Evolutionary conservation across 2,329 filamentous ascomycete species (phyloP), one percentile per base, ranked within the genome.

Genomic region (Cladorrhinum sp.): DNA sequence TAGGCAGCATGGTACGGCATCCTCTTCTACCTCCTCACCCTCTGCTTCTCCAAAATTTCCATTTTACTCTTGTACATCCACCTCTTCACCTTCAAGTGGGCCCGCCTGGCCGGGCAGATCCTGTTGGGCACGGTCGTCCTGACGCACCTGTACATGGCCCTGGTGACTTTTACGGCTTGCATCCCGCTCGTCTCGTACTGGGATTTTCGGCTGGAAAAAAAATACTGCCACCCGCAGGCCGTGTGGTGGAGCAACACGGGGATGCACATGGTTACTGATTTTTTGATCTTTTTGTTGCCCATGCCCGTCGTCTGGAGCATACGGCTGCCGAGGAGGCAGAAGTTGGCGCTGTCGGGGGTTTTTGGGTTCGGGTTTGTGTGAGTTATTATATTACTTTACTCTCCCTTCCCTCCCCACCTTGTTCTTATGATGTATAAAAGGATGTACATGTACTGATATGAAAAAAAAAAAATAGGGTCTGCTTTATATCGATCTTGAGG

Each of bases 261-360:
- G 6, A 14, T 68, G 54, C 67, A 68, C 16, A 68, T 68, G 65
- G 59, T 61, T 64, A n/a, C 56, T 42, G 67, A 68, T 36, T 69
- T 81, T 4, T 76, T 78, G 49, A 75, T 77, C 49, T 76, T 66
- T 73, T 77, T 71, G 68, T 76, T 79, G 1, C 70, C 79, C 3
- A 69, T 81, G 72, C 58, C 63, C 7, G 56, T 64, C 9, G 63
- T 65, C 14, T 66, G 63, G 61, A 54, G 52, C 2, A 62, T 65
- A 24, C 39, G 58, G 24, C 59, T 62, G 3, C 59, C 59, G 3
- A 42, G 63, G 46, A 54, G 66, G 4, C 53, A 60, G n/a, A 55
- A 66, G 53, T 28, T 66, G n/a, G 60, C 60, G n/a, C 56, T 66
- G 3, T 65, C 56, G 14, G 49, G 48, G 21, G 56, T 67, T 9